Percentiles rank a stretch among this genome's conserved stretches.
These are phyloP conservation scores for Hortiboletus rubellus DNA, from an alignment of 1,284 basidiomycete species.

Conservation along the genomic window DNA sequence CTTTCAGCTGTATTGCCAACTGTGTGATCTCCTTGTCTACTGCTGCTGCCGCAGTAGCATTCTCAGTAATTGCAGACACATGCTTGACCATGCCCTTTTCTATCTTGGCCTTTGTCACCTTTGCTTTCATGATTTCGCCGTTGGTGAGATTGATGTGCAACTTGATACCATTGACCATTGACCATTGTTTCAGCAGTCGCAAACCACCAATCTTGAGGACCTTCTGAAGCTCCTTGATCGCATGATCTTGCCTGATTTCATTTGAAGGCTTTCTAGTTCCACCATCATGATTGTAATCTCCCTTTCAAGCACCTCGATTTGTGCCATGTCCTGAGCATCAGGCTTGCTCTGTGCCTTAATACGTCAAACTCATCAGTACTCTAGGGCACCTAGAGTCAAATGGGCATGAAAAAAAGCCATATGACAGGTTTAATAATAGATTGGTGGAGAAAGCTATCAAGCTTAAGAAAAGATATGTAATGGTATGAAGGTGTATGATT, in stretches of 20 bases:
- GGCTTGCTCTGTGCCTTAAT: constrained; percentile 78
- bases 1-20: constrained; percentile 61
- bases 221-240: constrained; percentile 88
- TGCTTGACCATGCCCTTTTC: constrained; percentile 82
- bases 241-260: constrained; percentile 71
- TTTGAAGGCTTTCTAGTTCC: constrained; percentile 69
- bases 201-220: constrained; percentile 92
- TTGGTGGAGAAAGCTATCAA: too few species aligned
- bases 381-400: too few species aligned
- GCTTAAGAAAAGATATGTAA: too few species aligned
- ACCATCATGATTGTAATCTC: constrained; percentile 60
- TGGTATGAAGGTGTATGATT: too few species aligned
- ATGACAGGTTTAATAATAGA: too few species aligned
- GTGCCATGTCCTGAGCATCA: constrained; percentile 76
- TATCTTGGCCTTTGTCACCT: constrained; percentile 87
- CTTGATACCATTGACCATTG: constrained; percentile 83
- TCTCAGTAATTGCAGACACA: constrained; percentile 56
- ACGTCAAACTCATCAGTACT: not conserved
- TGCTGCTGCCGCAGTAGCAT: constrained; percentile 61
- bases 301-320: constrained; percentile 72
- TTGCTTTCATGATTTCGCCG: constrained; percentile 93
- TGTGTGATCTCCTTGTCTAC: constrained; percentile 66
- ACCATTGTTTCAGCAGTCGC: constrained; percentile 83
- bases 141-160: constrained; percentile 82
- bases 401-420: too few species aligned